Base-by-base conservation (phyloP, 179 eudicot species). In the Silene coronaria region DNA sequence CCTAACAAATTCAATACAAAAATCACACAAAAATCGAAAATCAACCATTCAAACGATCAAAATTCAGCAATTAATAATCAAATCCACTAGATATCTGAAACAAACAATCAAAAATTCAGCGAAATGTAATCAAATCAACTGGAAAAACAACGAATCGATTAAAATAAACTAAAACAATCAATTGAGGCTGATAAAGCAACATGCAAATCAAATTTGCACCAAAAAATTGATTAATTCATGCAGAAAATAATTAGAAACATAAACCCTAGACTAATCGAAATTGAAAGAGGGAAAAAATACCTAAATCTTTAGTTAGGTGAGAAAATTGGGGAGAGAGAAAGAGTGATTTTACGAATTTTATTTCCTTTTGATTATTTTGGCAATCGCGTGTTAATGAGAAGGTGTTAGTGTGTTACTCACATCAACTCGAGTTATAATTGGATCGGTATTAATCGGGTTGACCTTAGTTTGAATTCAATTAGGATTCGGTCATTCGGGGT, bases 251-350 rank as follows among this genome's bases (percentile, higher is more conserved):
- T 30, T 32, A n/a, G 22, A 61, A 21, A 16, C 42, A 8, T 42
- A 63, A 74, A 74, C 57, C 77, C 71, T 74, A 74, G 38, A 38
- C 63, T 27, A 63, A 16, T 22, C 7, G 32, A 65, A 6, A 72
- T 10, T 4, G 48, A 75, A 14, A 48, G 58, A 26, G 23, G 58
- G 38, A 34, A 73, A 26, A 59, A 1, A 21, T 14, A 75, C 71
- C 71, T 65, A n/a, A 65, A n/a, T n/a, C 38, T 0, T 11, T 22
- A 4, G 13, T 12, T 30, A 0, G 27, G 46, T 10, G n/a, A 28
- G 14, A 14, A 12, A 34, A 14, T 2, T 27, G 36, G 16, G 17
- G 27, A 3, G 12, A 38, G 45, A 38, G 45, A 34, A 34, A 1
- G 34, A 38, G 45, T 38, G 3, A 5, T 8, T 38, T 38, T 38